Conservation (phyloP, 2,329 filamentous ascomycete species). For the Ophiostoma ulmi region DNA sequence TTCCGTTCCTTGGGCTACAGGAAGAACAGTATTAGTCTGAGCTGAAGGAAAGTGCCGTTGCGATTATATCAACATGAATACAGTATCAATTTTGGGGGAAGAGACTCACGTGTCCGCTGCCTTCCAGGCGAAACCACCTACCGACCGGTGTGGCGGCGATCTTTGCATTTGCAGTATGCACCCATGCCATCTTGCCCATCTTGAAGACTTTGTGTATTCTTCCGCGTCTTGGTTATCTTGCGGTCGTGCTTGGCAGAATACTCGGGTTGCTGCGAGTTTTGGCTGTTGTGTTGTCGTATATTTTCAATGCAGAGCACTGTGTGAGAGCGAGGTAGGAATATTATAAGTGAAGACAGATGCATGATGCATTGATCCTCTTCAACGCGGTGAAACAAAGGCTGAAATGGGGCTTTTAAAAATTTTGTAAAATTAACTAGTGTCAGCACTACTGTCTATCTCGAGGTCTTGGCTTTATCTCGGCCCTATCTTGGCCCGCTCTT, state of each 20-base stretch:
- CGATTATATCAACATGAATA: background rate
- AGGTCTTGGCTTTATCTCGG: slow-evolving; percentile 9
- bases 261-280: background rate
- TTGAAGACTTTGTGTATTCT: background rate
- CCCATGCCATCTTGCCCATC: slow-evolving; percentile 36
- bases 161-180: slow-evolving; percentile 47
- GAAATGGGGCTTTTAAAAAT: background rate
- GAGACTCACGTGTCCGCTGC: slow-evolving; percentile 65
- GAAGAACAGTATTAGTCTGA: slow-evolving; percentile 33
- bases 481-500: slow-evolving; percentile 4
- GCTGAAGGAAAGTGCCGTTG: background rate
- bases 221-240: slow-evolving; percentile 8
- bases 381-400: background rate
- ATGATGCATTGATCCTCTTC: background rate
- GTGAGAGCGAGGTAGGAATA: background rate
- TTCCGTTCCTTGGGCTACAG: slow-evolving; percentile 51
- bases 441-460: background rate
- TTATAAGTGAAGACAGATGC: background rate
- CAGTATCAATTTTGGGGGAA: background rate
- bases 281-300: background rate
- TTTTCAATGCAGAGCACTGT: background rate
- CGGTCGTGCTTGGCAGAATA: background rate
- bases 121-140: slow-evolving; percentile 72
- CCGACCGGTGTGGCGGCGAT: slow-evolving; percentile 64
- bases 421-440: background rate